Evolutionary conservation across 2,329 filamentous ascomycete species (phyloP).

Genomic region (Sporothrix mexicana): DNA sequence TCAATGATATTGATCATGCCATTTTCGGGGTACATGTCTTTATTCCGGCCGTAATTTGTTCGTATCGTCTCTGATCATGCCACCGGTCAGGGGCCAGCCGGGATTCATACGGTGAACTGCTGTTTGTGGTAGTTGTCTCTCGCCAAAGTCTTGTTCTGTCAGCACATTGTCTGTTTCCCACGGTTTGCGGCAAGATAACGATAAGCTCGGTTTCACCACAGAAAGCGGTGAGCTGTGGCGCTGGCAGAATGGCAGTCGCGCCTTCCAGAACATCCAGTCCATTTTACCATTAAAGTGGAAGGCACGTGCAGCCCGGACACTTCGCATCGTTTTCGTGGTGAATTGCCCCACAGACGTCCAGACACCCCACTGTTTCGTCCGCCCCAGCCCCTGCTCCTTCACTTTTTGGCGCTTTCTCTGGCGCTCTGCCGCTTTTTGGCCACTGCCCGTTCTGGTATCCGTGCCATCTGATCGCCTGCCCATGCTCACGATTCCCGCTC

Average conservation of each 20-base stretch:
- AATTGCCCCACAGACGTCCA: conserved; percentile 9
- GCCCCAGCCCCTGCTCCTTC: conserved; percentile 19
- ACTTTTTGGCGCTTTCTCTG: conserved; percentile 4
- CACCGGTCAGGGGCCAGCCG: neutral
- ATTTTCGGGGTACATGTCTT: too few species aligned
- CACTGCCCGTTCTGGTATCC: conserved; percentile 8
- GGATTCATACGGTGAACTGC: neutral
- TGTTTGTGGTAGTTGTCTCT: conserved; percentile 8
- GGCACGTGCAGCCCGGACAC: conserved; percentile 24
- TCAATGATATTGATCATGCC: too few species aligned
- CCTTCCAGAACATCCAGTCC: neutral
- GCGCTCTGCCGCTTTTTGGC: conserved; percentile 15
- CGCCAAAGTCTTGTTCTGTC: neutral
- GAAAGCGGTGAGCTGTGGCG: neutral
- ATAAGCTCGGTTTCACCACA: too few species aligned
- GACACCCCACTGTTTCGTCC: conserved; percentile 23
- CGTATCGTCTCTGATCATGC: neutral
- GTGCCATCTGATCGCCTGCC: conserved; percentile 4
- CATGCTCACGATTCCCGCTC: conserved; percentile 9
- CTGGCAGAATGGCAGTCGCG: conserved; percentile 12
- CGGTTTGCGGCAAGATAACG: conserved; percentile 11
- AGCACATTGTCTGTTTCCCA: neutral
- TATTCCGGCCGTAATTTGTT: neutral
- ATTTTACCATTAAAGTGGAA: neutral
- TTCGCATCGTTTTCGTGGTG: neutral